A percentile compares a stretch with the other conserved stretches of the same genome.
Conservation (phyloP, 768 basidiomycete genomes). For the Nidularia sp. region DNA sequence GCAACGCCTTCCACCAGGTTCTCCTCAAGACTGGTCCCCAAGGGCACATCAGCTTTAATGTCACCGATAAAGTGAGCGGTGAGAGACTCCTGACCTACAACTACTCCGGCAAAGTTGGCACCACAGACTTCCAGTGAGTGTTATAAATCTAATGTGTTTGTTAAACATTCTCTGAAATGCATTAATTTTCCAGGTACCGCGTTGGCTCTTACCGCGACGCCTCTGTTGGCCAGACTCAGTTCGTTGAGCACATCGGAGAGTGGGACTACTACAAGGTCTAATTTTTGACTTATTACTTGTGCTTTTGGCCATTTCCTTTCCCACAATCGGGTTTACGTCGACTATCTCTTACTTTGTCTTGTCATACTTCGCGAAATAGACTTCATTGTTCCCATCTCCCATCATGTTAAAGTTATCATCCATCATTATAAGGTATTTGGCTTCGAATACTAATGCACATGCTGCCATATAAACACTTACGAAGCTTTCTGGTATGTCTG, state of each 20-base stretch:
- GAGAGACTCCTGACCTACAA: background rate
- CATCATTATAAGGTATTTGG: no score
- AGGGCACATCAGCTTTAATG: background rate
- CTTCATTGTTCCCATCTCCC: no score
- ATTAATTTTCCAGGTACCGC: background rate
- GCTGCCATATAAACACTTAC: no score
- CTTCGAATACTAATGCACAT: no score
- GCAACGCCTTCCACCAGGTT: background rate
- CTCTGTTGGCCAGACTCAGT: background rate
- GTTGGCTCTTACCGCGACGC: background rate
- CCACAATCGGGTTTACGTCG: no score
- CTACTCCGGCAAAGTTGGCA: background rate
- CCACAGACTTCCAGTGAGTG: background rate
- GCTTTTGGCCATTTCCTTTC: no score
- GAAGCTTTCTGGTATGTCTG: no score
- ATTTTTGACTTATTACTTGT: no score
- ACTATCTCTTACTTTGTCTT: no score
- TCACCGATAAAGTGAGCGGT: background rate
- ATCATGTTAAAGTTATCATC: no score
- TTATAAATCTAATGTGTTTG: background rate
- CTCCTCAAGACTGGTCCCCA: background rate
- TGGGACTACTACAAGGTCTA: background rate
- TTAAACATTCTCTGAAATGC: background rate
- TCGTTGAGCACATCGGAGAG: background rate
- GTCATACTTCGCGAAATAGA: no score